Conservation (phyloP, 225 moss, liverwort and hornwort species). For the Polytrichum formosum region DNA sequence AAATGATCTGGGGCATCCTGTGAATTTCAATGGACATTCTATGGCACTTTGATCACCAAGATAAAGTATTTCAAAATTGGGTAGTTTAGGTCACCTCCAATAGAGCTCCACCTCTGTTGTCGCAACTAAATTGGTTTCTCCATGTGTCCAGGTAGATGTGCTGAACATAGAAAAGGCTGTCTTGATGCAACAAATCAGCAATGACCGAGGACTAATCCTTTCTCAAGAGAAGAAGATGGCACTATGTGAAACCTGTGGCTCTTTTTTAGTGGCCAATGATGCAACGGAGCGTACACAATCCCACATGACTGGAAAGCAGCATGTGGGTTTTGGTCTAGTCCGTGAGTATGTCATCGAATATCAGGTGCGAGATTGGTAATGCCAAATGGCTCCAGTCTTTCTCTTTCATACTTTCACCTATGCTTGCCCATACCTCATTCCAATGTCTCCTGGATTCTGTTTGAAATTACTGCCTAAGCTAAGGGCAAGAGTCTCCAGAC, state of each 20-base stretch:
- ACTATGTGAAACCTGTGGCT: conserved; percentile 91
- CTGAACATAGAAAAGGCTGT: conserved; percentile 74
- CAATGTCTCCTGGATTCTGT: not conserved
- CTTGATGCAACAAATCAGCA: conserved; percentile 77
- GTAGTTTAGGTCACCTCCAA: not conserved
- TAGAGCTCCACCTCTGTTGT: not conserved
- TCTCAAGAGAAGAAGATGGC: conserved; percentile 98
- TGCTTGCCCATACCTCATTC: not conserved
- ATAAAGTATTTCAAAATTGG: too few relatives aligned
- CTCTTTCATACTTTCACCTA: not conserved
- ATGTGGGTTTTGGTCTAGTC: conserved; percentile 89
- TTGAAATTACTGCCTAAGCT: not conserved
- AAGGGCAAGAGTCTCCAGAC: not conserved
- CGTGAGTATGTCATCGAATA: conserved; percentile 60
- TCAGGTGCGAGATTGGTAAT: conserved; percentile 27
- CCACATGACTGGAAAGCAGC: conserved; percentile 95
- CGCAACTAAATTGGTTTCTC: not conserved
- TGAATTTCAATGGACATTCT: too few relatives aligned
- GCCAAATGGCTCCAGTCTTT: too few relatives aligned
- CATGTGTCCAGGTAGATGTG: conserved; percentile 54
- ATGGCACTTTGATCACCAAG: too few relatives aligned
- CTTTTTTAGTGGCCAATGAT: conserved; percentile 88
- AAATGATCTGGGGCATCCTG: too few relatives aligned
- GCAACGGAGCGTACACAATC: conserved; percentile 90
- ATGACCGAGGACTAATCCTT: conserved; percentile 74